These are phyloP conservation scores for Penicillium sp. DNA, from an alignment of 2,329 filamentous ascomycete species.

Conservation along the genomic window DNA sequence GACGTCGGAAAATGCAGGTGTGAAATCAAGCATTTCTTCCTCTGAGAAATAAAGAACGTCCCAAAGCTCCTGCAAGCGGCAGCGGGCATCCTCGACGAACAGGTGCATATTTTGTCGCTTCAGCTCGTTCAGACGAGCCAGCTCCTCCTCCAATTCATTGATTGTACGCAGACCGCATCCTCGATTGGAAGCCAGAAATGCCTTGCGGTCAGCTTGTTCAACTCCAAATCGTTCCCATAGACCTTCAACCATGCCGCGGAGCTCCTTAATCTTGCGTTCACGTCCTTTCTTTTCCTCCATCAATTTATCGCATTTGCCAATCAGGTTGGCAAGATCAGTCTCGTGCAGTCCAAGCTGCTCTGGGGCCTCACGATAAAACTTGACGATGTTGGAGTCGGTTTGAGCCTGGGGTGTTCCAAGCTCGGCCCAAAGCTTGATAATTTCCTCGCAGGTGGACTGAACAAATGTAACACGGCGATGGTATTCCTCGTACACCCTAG, in stretches of 20 bases:
- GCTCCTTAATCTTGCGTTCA: conserved; percentile 69
- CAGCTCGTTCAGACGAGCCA: conserved; percentile 77
- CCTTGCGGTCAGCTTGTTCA: conserved; percentile 73
- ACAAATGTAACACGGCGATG: conserved; percentile 72
- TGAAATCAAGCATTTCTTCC: conserved; percentile 98
- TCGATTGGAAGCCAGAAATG: conserved; percentile 78
- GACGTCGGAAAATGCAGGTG: conserved; percentile 92
- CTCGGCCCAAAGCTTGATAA: conserved; percentile 93
- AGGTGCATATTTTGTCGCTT: conserved; percentile 93
- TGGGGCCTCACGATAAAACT: conserved; percentile 81
- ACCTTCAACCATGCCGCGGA: conserved; percentile 70
- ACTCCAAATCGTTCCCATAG: conserved; percentile 86
- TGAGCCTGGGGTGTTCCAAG: conserved; percentile 90
- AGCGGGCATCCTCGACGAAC: conserved; percentile 90
- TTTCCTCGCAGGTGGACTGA: conserved; percentile 68
- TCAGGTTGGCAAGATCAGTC: conserved; percentile 70
- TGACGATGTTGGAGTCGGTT: conserved; percentile 79
- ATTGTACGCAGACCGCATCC: conserved; percentile 87
- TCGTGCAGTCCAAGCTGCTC: conserved; percentile 91
- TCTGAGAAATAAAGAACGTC: conserved; percentile 90
- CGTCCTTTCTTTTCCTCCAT: conserved; percentile 81
- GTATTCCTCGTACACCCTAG: conserved; percentile 94
- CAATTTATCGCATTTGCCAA: conserved; percentile 71
- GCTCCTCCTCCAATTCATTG: conserved; percentile 92
- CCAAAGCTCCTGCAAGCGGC: conserved; percentile 90